Percentiles rank a stretch among this genome's conserved stretches.
These are phyloP conservation scores for Phytophthora pinifolia DNA, from an alignment of 352 stramenopile genomes.

Conservation along the genomic window DNA sequence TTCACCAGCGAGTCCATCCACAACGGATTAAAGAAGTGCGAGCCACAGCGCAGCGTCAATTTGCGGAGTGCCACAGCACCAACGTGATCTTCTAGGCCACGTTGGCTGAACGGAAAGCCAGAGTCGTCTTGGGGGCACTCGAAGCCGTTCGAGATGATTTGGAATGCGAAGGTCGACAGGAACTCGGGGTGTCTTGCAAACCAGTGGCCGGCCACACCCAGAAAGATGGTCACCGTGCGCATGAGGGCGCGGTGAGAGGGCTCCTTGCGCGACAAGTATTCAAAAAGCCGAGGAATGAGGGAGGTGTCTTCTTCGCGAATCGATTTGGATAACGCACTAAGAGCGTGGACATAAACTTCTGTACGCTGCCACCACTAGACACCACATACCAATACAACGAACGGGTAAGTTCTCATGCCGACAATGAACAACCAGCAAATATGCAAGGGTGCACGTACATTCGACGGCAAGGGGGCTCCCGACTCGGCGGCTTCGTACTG, in stretches of 20 bases:
- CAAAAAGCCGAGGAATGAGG: constrained; percentile 71
- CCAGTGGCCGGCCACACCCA: constrained; percentile 72
- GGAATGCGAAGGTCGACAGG: constrained; percentile 56
- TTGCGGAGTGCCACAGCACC: constrained; percentile 73
- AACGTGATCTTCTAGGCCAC: constrained; percentile 61
- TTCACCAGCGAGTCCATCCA: constrained; percentile 76
- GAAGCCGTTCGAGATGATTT: constrained; percentile 74
- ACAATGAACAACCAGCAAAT: neutral
- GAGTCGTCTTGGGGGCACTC: constrained; percentile 40
- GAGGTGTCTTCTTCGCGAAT: constrained; percentile 77
- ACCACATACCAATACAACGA: constrained; percentile 1
- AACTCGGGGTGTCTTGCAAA: constrained; percentile 68
- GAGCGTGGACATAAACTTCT: constrained; percentile 82
- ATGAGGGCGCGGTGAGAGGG: constrained; percentile 57
- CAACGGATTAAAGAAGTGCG: constrained; percentile 58
- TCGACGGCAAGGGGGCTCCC: constrained; percentile 31
- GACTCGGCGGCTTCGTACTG: constrained; percentile 66
- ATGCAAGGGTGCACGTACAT: constrained; percentile 30
- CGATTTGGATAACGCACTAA: constrained; percentile 82
- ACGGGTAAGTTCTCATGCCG: constrained; percentile 14
- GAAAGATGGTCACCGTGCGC: constrained; percentile 68
- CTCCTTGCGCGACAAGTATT: constrained; percentile 68
- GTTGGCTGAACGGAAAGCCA: constrained; percentile 45
- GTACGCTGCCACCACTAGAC: constrained; percentile 72
- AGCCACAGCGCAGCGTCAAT: constrained; percentile 60